Evolutionary conservation across 768 basidiomycete species (phyloP).

Genomic region (Tremella yokohamensis): DNA sequence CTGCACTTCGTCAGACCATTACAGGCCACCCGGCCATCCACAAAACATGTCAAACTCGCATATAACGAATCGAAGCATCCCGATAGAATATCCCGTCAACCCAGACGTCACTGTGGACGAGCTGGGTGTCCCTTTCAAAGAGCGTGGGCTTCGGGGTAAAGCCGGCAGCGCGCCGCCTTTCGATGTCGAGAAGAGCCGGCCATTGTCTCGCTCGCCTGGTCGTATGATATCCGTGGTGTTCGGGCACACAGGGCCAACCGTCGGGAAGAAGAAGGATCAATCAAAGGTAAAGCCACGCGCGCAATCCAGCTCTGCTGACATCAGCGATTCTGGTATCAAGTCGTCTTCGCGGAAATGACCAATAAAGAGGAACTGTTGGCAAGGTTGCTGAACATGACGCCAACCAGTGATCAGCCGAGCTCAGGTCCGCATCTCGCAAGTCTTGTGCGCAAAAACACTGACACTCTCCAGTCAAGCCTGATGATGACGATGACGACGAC

Average conservation of each 20-base stretch:
- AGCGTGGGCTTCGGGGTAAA: conserved; percentile 47
- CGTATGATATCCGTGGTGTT: conserved; percentile 29
- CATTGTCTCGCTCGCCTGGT: conserved; percentile 23
- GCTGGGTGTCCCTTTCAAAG: conserved; percentile 31
- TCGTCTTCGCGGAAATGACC: conserved; percentile 77
- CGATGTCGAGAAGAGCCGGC: conserved; percentile 33
- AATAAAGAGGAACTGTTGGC: conserved; percentile 68
- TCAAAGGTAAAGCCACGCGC: conserved; percentile 40
- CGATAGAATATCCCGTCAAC: conserved; percentile 45
- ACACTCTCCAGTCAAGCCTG: not conserved
- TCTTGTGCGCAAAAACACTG: not conserved
- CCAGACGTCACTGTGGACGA: conserved; percentile 43
- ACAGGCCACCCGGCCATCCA: conserved; percentile 26
- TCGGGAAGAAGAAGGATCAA: conserved; percentile 50
- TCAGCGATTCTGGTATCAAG: conserved; percentile 80
- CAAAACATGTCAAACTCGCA: conserved; percentile 13
- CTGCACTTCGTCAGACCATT: conserved; percentile 50
- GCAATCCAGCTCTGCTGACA: conserved; percentile 6
- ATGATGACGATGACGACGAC: conserved; percentile 71
- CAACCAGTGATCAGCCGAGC: conserved; percentile 56
- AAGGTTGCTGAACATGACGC: conserved; percentile 66
- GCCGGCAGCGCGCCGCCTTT: conserved; percentile 47
- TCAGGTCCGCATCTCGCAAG: too few relatives aligned
- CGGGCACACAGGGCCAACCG: conserved; percentile 45
- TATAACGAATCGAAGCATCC: conserved; percentile 24